Evolutionary conservation across 257 asterid genomes (phyloP).

Genomic region (Primulina tabacum): DNA sequence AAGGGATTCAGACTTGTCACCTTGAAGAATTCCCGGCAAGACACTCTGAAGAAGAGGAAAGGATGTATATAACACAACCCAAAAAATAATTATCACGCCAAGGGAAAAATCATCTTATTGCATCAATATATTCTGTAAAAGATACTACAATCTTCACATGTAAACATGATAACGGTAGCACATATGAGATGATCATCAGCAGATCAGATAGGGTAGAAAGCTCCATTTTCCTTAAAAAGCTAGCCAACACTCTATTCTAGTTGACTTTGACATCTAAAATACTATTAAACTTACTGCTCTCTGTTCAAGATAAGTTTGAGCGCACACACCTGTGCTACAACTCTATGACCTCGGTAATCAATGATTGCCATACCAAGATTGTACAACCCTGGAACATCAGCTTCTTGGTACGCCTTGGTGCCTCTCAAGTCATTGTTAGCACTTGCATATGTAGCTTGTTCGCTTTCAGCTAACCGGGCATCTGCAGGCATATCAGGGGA

Average conservation of each 20-base stretch:
- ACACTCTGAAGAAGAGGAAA: conserved; percentile 62
- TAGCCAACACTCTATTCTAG: background rate
- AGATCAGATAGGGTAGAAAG: background rate
- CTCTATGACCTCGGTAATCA: conserved; percentile 97
- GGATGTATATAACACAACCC: conserved; percentile 13
- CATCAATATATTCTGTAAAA: background rate
- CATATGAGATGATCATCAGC: background rate
- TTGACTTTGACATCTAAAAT: background rate
- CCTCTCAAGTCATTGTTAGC: conserved; percentile 97
- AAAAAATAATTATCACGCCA: conserved; percentile 3
- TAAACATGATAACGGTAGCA: background rate
- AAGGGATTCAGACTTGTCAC: conserved; percentile 93
- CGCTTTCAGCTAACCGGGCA: conserved; percentile 82
- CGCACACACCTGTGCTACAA: conserved; percentile 83
- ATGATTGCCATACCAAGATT: conserved; percentile 95
- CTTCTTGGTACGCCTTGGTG: conserved; percentile 97
- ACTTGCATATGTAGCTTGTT: conserved; percentile 97
- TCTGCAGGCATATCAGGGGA: conserved; percentile 57
- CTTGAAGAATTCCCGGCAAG: conserved; percentile 96
- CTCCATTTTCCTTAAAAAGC: background rate
- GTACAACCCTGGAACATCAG: conserved; percentile 84
- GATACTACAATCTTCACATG: conserved; percentile 4
- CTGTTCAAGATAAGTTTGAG: conserved; percentile 3
- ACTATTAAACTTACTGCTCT: background rate
- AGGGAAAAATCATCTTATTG: conserved; percentile 4